These are phyloP conservation scores for Pythium apleroticum DNA, from an alignment of 352 stramenopile species.

Conservation along the genomic window DNA sequence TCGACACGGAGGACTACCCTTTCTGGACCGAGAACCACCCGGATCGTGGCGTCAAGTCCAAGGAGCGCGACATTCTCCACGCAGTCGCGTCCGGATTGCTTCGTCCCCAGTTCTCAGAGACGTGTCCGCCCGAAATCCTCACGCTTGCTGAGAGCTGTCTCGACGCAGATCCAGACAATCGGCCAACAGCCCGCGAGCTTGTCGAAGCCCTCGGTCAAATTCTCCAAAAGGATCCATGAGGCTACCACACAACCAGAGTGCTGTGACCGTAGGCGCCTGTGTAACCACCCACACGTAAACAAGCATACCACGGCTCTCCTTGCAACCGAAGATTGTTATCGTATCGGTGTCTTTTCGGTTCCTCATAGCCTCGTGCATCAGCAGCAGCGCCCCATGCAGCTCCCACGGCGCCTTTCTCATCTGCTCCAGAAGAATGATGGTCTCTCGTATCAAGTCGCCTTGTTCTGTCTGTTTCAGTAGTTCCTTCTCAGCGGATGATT, in stretches of 20 bases:
- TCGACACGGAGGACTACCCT: slow-evolving; percentile 27
- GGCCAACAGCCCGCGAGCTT: slow-evolving; percentile 3
- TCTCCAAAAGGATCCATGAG: background rate
- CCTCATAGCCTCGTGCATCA: no score
- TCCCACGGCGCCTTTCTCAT: no score
- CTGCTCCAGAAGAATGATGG: no score
- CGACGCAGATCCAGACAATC: slow-evolving; percentile 3
- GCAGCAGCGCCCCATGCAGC: no score
- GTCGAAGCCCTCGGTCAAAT: background rate
- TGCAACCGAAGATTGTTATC: no score
- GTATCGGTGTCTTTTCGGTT: no score
- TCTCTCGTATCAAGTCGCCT: no score
- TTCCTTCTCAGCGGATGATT: background rate
- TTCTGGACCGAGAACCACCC: slow-evolving; percentile 15
- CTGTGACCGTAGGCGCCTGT: no score
- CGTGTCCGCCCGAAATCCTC: slow-evolving; percentile 10
- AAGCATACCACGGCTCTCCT: no score
- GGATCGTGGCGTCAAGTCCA: slow-evolving; percentile 4
- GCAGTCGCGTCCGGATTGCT: slow-evolving; percentile 3
- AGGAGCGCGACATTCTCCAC: slow-evolving; percentile 5
- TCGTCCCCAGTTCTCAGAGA: slow-evolving; percentile 2
- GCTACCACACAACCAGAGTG: background rate
- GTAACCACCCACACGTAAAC: no score
- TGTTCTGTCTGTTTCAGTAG: background rate
- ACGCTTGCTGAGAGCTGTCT: slow-evolving; percentile 6